phyloP scores from a whole-genome alignment of 129 eudicot species.

The Escallonia herrerae region DNA sequence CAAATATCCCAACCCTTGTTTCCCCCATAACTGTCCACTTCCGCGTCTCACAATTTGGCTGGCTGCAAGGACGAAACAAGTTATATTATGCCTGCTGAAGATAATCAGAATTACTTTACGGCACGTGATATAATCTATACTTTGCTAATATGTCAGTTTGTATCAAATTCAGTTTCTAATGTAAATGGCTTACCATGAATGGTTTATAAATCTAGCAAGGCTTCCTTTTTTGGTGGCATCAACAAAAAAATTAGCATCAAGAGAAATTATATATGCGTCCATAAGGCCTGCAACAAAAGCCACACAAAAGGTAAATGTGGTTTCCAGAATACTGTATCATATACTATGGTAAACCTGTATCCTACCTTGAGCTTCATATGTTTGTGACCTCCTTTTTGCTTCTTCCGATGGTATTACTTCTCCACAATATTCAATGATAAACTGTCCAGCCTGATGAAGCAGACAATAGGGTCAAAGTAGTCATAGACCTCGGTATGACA shows the following conservation, averaged over 20 bases:
- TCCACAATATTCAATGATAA: constrained; percentile 90
- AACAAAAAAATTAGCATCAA: constrained; percentile 57
- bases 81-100: neutral
- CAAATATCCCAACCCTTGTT: constrained; percentile 90
- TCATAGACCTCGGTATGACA: no score
- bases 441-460: constrained; percentile 64
- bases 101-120: neutral
- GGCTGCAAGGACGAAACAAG: constrained; percentile 37
- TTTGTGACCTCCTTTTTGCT: constrained; percentile 63
- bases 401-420: constrained; percentile 82
- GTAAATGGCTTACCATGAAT: constrained; percentile 66
- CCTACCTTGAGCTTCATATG: constrained; percentile 87
- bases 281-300: constrained; percentile 48
- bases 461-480: neutral
- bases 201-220: constrained; percentile 90
- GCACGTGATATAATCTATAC: neutral
- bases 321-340: neutral
- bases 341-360: neutral
- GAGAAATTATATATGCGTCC: constrained; percentile 85
- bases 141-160: neutral
- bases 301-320: constrained; percentile 5
- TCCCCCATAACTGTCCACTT: constrained; percentile 95
- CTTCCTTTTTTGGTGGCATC: constrained; percentile 95
- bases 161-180: neutral
- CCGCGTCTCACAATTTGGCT: constrained; percentile 98